A percentile compares a stretch with the other conserved stretches of the same genome.
Conservation (phyloP, 306 rosid species). For the Dryas alaskensis region DNA sequence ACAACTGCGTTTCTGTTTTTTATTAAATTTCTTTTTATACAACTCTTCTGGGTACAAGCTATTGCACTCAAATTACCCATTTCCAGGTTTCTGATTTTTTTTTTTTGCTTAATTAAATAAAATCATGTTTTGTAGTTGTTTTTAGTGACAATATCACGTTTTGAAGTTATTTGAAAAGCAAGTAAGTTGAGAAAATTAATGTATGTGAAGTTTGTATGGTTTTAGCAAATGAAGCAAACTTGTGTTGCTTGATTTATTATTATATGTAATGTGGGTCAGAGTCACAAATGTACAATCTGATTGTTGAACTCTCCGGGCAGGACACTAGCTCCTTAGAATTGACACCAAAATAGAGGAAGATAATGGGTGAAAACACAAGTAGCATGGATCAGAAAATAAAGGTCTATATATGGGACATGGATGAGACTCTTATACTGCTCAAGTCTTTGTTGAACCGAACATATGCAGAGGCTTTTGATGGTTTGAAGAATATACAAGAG, state of each 20-base stretch:
- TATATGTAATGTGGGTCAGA: background rate
- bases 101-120: background rate
- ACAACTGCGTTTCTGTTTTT: background rate
- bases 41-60: background rate
- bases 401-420: conserved; percentile 92
- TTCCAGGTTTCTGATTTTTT: too few species aligned
- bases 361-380: conserved; percentile 47
- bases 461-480: conserved; percentile 62
- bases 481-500: conserved; percentile 64
- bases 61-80: background rate
- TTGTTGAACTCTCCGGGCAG: conserved; percentile 26
- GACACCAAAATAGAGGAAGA: conserved; percentile 9
- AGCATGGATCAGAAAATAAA: conserved; percentile 40
- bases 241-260: background rate
- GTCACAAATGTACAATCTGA: conserved; percentile 11
- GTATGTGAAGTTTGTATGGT: background rate
- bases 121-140: background rate
- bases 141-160: too few species aligned
- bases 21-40: background rate
- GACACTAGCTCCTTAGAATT: background rate
- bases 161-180: conserved; percentile 1
- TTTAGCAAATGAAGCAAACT: background rate
- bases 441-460: conserved; percentile 77
- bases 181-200: background rate
- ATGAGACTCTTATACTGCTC: conserved; percentile 87